Percentiles rank a stretch among this genome's conserved stretches.
Evolutionary conservation across 345 rosid species (phyloP).

Genomic region (Turritis glabra): DNA sequence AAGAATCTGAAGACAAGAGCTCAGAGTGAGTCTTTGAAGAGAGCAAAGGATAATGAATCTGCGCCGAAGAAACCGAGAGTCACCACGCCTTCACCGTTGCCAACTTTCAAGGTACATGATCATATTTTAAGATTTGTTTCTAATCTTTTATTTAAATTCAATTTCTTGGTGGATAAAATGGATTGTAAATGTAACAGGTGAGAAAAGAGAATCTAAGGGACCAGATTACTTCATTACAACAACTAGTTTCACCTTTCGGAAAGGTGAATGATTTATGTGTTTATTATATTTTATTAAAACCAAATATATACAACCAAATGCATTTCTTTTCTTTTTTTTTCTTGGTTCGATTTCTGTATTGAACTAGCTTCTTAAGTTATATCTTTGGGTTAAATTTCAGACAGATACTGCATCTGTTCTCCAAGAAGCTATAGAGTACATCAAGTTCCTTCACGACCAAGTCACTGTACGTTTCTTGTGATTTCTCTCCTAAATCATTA

Average conservation of each 20-base stretch:
- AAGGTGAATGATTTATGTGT: conserved; percentile 55
- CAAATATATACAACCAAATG: conserved; percentile 12
- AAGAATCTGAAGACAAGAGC: conserved; percentile 35
- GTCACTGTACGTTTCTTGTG: conserved; percentile 55
- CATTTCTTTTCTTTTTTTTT: not conserved
- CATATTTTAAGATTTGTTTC: conserved; percentile 10
- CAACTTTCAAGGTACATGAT: conserved; percentile 75
- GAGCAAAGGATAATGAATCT: conserved; percentile 52
- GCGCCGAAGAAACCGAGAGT: conserved; percentile 62
- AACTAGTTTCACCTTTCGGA: conserved; percentile 98
- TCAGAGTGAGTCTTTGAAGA: conserved; percentile 40
- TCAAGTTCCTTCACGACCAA: conserved; percentile 89
- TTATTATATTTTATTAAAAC: conserved; percentile 1
- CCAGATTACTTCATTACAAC: conserved; percentile 96
- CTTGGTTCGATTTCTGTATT: conserved; percentile 22
- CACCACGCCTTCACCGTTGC: conserved; percentile 75
- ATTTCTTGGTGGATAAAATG: conserved; percentile 30
- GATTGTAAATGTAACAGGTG: conserved; percentile 54
- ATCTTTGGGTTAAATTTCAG: conserved; percentile 43
- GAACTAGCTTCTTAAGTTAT: not conserved
- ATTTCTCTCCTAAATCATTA: not conserved
- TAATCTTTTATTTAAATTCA: not conserved
- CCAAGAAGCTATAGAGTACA: conserved; percentile 89
- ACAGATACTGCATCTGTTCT: conserved; percentile 99
- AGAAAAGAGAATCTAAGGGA: conserved; percentile 98